Conservation (phyloP, 176 grass and related monocot species). For the Poa annua region DNA sequence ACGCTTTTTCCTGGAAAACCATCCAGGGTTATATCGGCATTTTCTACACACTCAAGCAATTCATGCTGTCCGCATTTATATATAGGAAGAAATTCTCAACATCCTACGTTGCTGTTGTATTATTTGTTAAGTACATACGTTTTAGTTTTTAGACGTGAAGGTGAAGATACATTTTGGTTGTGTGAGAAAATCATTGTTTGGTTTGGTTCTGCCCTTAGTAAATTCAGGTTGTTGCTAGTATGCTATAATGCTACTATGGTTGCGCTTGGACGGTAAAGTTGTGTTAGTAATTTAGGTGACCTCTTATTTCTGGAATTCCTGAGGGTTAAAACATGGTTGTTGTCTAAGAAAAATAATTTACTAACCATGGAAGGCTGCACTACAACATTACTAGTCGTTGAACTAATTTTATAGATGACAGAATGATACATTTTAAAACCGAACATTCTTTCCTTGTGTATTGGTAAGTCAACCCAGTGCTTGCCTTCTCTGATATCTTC, state of each 20-base stretch:
- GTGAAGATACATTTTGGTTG: neutral
- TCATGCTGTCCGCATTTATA: neutral
- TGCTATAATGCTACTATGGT: neutral
- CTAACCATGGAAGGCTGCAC: neutral
- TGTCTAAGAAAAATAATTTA: neutral
- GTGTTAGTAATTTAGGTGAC: neutral
- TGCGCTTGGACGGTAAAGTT: neutral
- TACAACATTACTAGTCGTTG: neutral
- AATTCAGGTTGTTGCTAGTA: conserved; percentile 11
- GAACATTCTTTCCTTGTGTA: neutral
- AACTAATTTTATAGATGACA: neutral
- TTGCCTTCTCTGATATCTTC: neutral
- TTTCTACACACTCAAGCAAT: neutral
- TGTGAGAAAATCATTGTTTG: neutral
- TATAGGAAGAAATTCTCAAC: neutral
- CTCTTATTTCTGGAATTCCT: neutral
- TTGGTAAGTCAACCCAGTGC: neutral
- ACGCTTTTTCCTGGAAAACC: neutral
- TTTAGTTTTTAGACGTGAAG: neutral
- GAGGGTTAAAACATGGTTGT: neutral
- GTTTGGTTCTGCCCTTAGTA: neutral
- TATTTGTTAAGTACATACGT: neutral
- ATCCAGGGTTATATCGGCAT: neutral
- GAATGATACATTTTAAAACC: neutral
- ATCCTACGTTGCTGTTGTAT: neutral